Evolutionary conservation across 1,284 basidiomycete genomes (phyloP), one percentile per base, ranked within the genome.

Genomic region (Dichomitus squalens): DNA sequence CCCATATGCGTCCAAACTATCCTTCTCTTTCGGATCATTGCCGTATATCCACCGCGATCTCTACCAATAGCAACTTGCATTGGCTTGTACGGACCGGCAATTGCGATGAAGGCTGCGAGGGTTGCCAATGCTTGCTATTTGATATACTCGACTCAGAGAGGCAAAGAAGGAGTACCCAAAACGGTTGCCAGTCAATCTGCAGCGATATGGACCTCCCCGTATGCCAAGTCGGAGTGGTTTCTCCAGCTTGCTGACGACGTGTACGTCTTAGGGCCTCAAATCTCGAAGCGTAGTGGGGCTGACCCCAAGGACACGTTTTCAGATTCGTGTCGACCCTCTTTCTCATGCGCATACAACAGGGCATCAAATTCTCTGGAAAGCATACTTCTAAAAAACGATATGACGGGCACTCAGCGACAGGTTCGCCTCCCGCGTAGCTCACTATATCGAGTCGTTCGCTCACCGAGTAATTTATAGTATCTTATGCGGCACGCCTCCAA

Each of bases 241-340:
- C 46, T 70, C 7, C 70, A 72, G 54, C 52, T 71, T 3, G 64
- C 67, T 31, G 69, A 70, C 44, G 64, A 71, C 47, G 46, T 61
- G 67, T 69, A 56, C 11, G 60, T 57, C 6, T 14, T 3, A n/a
- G n/a, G n/a, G n/a, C n/a, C n/a, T n/a, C n/a, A n/a, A n/a, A n/a
- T n/a, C n/a, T n/a, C n/a, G n/a, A n/a, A n/a, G n/a, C n/a, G n/a
- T n/a, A n/a, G n/a, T n/a, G n/a, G n/a, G n/a, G n/a, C n/a, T n/a
- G n/a, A n/a, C n/a, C n/a, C n/a, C n/a, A n/a, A n/a, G n/a, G n/a
- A n/a, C n/a, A n/a, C n/a, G 23, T 14, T 8, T 7, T 8, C 11
- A 55, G 53, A 16, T 36, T 39, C 31, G 39, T 31, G 16, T 48
- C 49, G 11, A n/a, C 31, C 4, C 49, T 47, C 9, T 44, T 55